Base-by-base conservation (phyloP, 2,329 filamentous ascomycete species). In the Chaetomium sp. region DNA sequence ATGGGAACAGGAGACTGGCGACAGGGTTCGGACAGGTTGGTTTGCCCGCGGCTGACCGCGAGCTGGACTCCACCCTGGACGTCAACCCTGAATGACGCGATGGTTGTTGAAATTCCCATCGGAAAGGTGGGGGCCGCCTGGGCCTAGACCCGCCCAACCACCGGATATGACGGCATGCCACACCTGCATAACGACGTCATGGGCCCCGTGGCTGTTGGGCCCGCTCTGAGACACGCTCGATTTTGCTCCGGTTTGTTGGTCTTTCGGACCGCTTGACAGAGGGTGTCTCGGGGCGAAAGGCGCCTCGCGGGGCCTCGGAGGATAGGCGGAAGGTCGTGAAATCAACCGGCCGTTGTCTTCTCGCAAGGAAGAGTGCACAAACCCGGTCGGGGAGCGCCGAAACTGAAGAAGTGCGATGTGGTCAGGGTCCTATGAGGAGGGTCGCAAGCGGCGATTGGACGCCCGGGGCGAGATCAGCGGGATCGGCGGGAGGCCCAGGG, bases 161-260 rank as follows among this genome's bases (percentile, higher is more conserved):
- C 43, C 59, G 59, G 59, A 61, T 57, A 61, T 61, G 59, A 59
- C 59, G 59, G 59, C 59, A 61, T 57, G 43, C 59, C 36, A 40
- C 52, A 44, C 11, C 44, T 55, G 57, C 56, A 49, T 5, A n/a
- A 43, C 51, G 43, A 61, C 59, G 59, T 61, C 59, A 61, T 61
- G 46, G 50, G 52, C 10, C 53, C 41, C 38, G 41, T 19, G 10
- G 9, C 7, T 4, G 12, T 10, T 32, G 38, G 38, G 42, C 8
- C 19, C 42, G 33, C 19, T 32, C 19, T 37, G 49, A 37, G 44
- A 34, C 37, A 38, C 8, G 33, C 14, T 36, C 9, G 19, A 27
- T 27, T 27, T 27, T 27, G 19, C 11, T 27, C 35, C 27, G 34
- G 11, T 3, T 14, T 6, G 40, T 42, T 10, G 12, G 37, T 40